Conservation (phyloP, 2,329 filamentous ascomycete species). For the Phyllosticta citribraziliensis region DNA sequence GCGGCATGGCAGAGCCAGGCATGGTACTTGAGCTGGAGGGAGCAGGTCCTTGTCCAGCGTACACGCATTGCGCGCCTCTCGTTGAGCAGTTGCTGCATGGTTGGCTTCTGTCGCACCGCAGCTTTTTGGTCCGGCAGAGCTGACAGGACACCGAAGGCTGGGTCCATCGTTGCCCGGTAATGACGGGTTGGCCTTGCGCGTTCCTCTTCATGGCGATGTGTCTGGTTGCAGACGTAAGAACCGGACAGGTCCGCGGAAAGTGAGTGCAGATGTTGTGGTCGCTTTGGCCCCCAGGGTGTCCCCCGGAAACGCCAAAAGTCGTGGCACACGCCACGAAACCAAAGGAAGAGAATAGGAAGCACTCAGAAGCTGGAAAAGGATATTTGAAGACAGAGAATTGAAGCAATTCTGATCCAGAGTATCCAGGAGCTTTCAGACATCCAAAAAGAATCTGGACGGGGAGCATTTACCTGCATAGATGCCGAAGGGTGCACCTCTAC, state of each 20-base stretch:
- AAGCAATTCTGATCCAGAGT: too few relatives aligned
- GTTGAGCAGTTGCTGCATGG: conserved; percentile 1
- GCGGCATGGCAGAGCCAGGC: background rate
- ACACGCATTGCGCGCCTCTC: background rate
- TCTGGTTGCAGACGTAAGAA: background rate
- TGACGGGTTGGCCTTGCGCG: background rate
- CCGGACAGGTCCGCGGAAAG: background rate
- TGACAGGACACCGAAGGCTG: conserved; percentile 14
- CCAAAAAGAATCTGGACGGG: too few relatives aligned
- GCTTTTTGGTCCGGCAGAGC: conserved; percentile 5
- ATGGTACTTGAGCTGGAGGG: background rate
- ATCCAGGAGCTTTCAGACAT: too few relatives aligned
- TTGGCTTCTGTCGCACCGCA: conserved; percentile 1
- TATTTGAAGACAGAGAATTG: too few relatives aligned
- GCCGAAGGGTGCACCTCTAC: too few relatives aligned
- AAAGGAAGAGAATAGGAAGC: too few relatives aligned
- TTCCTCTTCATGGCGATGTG: background rate
- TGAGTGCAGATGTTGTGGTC: background rate
- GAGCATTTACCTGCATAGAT: too few relatives aligned
- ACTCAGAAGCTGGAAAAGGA: too few relatives aligned
- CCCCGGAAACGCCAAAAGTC: background rate
- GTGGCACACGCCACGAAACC: background rate
- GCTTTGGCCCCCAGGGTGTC: background rate
- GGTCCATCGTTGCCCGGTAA: background rate
- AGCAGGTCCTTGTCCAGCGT: background rate